Evolutionary conservation across 176 grass and related monocot genomes (phyloP).

Genomic region (Oryza meyeriana): DNA sequence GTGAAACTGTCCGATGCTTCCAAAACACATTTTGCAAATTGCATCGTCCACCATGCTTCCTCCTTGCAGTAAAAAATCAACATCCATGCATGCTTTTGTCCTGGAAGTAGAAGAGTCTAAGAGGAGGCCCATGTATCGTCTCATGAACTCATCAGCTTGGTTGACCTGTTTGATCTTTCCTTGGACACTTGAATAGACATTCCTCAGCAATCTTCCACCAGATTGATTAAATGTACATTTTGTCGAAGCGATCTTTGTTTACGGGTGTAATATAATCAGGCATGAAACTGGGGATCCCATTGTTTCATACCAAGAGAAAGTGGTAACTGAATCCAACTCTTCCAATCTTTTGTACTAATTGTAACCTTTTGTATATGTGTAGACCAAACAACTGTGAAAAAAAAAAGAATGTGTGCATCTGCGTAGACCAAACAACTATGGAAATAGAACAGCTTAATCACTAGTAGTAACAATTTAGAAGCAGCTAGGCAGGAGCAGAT

Average conservation of each 20-base stretch:
- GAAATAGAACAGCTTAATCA: not conserved
- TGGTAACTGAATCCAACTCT: not conserved
- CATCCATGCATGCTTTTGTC: not conserved
- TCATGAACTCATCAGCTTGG: not conserved
- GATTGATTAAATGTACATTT: not conserved
- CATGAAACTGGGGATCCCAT: not conserved
- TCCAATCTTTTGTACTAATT: no score
- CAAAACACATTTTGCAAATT: not conserved
- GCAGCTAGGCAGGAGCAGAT: not conserved
- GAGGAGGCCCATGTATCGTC: not conserved
- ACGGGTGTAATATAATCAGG: not conserved
- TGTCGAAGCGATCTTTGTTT: not conserved
- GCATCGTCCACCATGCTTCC: not conserved
- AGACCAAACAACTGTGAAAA: not conserved
- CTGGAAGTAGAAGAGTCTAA: not conserved
- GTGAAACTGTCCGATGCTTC: not conserved
- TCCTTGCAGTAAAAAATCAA: not conserved
- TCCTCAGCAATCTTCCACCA: not conserved
- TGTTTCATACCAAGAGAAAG: not conserved
- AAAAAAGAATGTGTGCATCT: not conserved
- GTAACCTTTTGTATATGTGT: not conserved
- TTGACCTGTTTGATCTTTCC: not conserved
- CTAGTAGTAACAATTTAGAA: not conserved
- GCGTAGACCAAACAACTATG: not conserved
- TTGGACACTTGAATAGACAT: not conserved